Base-by-base conservation (phyloP, 192 early-diverging fungal genomes). In the Phycomyces nitens region DNA sequence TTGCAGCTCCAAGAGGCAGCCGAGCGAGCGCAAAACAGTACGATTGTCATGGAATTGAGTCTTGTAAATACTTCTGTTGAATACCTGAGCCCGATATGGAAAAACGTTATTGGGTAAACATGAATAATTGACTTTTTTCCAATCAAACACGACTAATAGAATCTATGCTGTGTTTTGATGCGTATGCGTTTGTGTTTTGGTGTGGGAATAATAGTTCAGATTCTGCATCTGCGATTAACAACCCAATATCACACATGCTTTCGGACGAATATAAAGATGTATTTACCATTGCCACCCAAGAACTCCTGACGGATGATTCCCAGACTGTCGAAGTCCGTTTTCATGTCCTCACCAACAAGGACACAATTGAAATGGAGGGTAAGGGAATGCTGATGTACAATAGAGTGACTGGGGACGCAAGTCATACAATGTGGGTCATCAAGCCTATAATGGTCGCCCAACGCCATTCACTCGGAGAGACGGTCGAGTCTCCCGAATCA, bases 321-420 rank as follows among this genome's bases (percentile, higher is more conserved):
- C 73, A 77, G 15, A 86, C 89, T 0, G 68, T 90, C 21, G 91
- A 93, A 56, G 75, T 94, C 4, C 77, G 68, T 0, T 93, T 88
- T 62, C 71, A 69, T 49, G 69, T 81, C 3, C 61, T 71, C 7
- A 68, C 58, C 24, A 43, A 65, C 16, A 66, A 69, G 38, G 38
- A 40, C 6, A 49, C 29, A 20, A 20, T 67, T 61, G 16, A 56
- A 64, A 89, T 93, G 78, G 84, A 90, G 73, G 91, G 87, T n/a
- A 88, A 93, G 60, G 92, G 92, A 16, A 92, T 94, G 88, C 60
- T 93, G 12, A 86, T 87, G 66, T 85, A 88, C 53, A 86, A 94
- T 69, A 74, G 87, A 26, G 75, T 76, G 0, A 84, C 84, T n/a
- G 77, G 78, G 16, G 70, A 78, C 14, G 83, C 87, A 0, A 78